Conservation (phyloP, 306 rosid genomes). For the Amphicarpaea edgeworthii region DNA sequence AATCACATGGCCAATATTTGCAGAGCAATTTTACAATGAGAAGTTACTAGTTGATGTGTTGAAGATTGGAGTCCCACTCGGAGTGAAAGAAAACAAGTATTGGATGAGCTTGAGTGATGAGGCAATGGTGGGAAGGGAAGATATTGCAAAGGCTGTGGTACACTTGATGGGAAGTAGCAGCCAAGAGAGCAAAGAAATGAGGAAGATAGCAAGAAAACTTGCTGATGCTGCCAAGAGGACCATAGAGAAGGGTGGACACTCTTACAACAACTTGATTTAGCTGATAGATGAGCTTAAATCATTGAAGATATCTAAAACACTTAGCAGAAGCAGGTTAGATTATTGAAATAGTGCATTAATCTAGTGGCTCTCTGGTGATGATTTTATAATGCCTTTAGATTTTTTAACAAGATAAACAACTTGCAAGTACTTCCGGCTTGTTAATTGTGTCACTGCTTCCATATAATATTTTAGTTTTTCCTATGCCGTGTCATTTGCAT, state of each 20-base stretch:
- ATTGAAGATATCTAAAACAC: slow-evolving; percentile 40
- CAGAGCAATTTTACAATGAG: slow-evolving; percentile 46
- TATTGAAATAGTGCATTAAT: neutral
- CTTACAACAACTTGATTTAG: slow-evolving; percentile 43
- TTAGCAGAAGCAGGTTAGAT: neutral
- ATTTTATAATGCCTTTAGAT: neutral
- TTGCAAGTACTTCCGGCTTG: neutral
- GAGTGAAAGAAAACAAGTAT: slow-evolving; percentile 18
- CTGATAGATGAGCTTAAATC: slow-evolving; percentile 41
- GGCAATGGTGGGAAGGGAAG: slow-evolving; percentile 22
- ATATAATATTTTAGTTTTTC: neutral
- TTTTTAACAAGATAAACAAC: neutral
- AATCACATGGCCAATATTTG: slow-evolving; percentile 46
- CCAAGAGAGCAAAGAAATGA: slow-evolving; percentile 38
- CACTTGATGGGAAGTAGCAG: slow-evolving; percentile 40
- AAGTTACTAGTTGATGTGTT: slow-evolving; percentile 12
- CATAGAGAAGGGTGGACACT: slow-evolving; percentile 38
- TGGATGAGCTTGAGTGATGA: neutral
- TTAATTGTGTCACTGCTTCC: neutral
- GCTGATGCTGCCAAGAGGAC: slow-evolving; percentile 38
- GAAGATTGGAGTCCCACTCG: slow-evolving; percentile 34
- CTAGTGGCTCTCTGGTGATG: neutral
- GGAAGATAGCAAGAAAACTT: slow-evolving; percentile 42
- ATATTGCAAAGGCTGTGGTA: slow-evolving; percentile 30
- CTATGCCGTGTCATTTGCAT: neutral